A percentile compares a stretch with the other conserved stretches of the same genome.
These are phyloP conservation scores for Scedosporium minutisporum DNA, from an alignment of 2,329 filamentous ascomycete genomes.

Conservation along the genomic window DNA sequence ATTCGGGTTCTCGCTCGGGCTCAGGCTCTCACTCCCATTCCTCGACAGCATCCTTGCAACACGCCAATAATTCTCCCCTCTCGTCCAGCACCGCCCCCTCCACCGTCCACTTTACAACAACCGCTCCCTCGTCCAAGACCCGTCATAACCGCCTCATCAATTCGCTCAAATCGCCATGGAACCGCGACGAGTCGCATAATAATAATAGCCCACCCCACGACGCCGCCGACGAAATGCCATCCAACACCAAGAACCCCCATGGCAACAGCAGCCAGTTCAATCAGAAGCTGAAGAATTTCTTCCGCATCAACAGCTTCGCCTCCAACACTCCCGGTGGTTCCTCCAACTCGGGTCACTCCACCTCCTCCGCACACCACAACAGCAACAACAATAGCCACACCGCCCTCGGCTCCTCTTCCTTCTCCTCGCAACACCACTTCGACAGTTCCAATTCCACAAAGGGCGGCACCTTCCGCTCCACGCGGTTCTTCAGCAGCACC, in stretches of 20 bases:
- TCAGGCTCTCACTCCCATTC: not conserved
- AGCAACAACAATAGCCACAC: slow-evolving; percentile 9
- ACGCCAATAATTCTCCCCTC: slow-evolving; percentile 1
- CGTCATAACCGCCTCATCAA: slow-evolving; percentile 4
- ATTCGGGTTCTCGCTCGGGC: too few relatives aligned
- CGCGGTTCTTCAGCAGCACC: slow-evolving; percentile 76
- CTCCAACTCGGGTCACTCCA: slow-evolving; percentile 37
- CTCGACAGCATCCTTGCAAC: not conserved
- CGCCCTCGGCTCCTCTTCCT: slow-evolving; percentile 3
- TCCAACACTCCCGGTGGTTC: slow-evolving; percentile 22
- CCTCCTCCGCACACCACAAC: slow-evolving; percentile 45
- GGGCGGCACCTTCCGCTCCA: slow-evolving; percentile 62
- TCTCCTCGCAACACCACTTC: slow-evolving; percentile 9
- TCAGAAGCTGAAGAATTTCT: slow-evolving; percentile 62
- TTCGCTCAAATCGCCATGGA: slow-evolving; percentile 8
- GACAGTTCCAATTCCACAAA: slow-evolving; percentile 30
- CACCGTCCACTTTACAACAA: slow-evolving; percentile 10
- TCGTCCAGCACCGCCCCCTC: slow-evolving; percentile 8
- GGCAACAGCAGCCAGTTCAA: slow-evolving; percentile 49
- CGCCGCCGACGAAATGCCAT: slow-evolving; percentile 31
- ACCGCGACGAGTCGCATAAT: slow-evolving; percentile 7
- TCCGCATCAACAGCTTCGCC: slow-evolving; percentile 51
- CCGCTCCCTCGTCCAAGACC: slow-evolving; percentile 2
- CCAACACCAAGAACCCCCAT: slow-evolving; percentile 43
- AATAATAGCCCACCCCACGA: not conserved